Evolutionary conservation across 2,329 filamentous ascomycete species (phyloP).

Genomic region (Colletotrichum sp.): DNA sequence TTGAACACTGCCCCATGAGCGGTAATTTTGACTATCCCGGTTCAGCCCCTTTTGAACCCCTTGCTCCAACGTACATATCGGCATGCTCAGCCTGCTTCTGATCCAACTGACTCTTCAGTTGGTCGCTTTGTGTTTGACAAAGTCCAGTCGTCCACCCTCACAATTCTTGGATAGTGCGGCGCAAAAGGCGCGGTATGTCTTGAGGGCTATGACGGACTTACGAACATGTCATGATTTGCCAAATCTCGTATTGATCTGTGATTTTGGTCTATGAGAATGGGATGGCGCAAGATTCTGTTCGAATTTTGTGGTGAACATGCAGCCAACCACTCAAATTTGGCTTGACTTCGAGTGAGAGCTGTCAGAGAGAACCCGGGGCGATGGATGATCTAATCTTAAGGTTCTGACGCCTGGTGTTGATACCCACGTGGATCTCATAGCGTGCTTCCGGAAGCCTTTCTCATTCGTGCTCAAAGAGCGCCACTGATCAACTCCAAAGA

Average conservation of each 20-base stretch:
- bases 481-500: neutral
- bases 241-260: fast-evolving
- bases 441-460: neutral
- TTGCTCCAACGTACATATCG: neutral
- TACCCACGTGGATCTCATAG: neutral
- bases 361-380: neutral
- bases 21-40: neutral
- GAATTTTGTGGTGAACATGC: neutral
- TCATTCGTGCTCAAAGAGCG: neutral
- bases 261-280: neutral
- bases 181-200: neutral
- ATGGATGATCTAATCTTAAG: neutral
- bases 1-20: neutral
- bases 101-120: fast-evolving
- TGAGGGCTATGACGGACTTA: neutral
- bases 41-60: neutral
- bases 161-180: neutral
- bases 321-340: neutral
- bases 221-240: neutral
- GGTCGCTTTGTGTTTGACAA: neutral
- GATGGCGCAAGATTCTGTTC: neutral
- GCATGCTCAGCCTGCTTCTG: neutral
- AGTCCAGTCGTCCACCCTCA: neutral
- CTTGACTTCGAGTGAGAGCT: neutral
- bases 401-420: neutral